Base-by-base conservation (phyloP, 2,329 filamentous ascomycete species). In the Xylariales sp. region DNA sequence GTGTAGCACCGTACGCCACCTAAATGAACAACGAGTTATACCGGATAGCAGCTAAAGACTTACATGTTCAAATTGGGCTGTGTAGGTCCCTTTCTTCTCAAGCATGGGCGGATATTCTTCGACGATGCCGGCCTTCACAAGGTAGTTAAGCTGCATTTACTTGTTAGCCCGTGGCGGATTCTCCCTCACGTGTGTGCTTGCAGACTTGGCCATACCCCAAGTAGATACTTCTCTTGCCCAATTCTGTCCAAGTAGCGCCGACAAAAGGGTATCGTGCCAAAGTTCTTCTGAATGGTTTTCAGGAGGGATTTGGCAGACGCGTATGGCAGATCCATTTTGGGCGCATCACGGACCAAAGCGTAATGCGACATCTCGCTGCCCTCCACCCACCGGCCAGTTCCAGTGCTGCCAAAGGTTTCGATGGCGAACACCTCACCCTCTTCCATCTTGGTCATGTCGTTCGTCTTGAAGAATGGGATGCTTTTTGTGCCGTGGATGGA, bases 381-480 rank as follows among this genome's bases (percentile, higher is more conserved):
- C 55, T 96, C 89, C 48, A 80, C 71, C 40, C 95, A 86, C 56
- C 87, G 85, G 48, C 89, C 91, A 59, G 88, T 90, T 46, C 90
- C 91, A 16, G 91, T 96, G 60, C 85, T 93, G 44, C 90, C 90
- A 61, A 97, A 96, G 0, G 91, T 96, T 69, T 97, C 90, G 52
- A 96, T 95, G 48, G 90, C 90, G 61, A 94, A 97, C 16, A 89
- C 82, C 57, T 97, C 90, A 28, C 89, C 89, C 65, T 96, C 91
- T 67, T 96, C 90, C 91, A 97, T 97, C 74, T 95, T 95, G 37
- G 88, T 94, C 60, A 83, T 80, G 55, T 95, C 88, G 44, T 78
- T 78, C 45, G 81, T 83, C 70, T 95, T 95, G 47, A 96, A 88
- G 54, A 96, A 95, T 0, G 90, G 91, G 35, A 97, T 88, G 49